Evolutionary conservation across 2,329 filamentous ascomycete genomes (phyloP), one percentile per base, ranked within the genome.

Genomic region (Colletotrichum simmondsii): DNA sequence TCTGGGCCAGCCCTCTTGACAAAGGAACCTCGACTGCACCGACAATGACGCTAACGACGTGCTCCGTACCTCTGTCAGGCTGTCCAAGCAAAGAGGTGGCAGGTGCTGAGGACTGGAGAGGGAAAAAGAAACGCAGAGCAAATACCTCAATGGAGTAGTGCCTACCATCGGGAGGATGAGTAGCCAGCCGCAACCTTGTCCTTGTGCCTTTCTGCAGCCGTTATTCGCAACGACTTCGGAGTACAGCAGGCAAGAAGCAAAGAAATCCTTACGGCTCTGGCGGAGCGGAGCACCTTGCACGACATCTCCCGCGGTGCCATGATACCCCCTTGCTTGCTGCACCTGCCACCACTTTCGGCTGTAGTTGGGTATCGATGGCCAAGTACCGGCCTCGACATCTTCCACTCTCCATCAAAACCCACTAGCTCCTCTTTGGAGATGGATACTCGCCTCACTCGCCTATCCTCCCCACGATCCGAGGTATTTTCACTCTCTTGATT

Each of bases 1-100:
- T 67, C 57, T 49, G 28, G 61, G 49, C 70, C n/a, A 60, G 11
- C 66, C 12, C 26, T 52, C 35, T 58, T 28, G 26, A 54, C 71
- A 70, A 65, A 65, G 70, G 49, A 49, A 28, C 61, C 66, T 72
- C 54, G 60, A 70, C 54, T 65, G 46, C 19, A 30, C 56, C 46
- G 56, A 57, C 56, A 72, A 65, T 52, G 60, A 72, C 71, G 60
- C 70, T 72, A 72, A 62, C 58, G 65, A 75, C 72, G 74, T 69
- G 57, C 57, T 32, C 30, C 30, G 72, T 69, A 60, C 32, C 32
- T 35, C 32, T 35, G 32, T 35, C 32, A 12, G 32, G 32, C 32
- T 35, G 74, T 72, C 61, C 54, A 52, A 42, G 63, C 65, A 24
- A 52, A 70, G 70, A 24, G 54, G 56, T 52, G 57, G 60, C 49